Base-by-base conservation (phyloP, 768 basidiomycete genomes). In the Hemileccinum impolitum region DNA sequence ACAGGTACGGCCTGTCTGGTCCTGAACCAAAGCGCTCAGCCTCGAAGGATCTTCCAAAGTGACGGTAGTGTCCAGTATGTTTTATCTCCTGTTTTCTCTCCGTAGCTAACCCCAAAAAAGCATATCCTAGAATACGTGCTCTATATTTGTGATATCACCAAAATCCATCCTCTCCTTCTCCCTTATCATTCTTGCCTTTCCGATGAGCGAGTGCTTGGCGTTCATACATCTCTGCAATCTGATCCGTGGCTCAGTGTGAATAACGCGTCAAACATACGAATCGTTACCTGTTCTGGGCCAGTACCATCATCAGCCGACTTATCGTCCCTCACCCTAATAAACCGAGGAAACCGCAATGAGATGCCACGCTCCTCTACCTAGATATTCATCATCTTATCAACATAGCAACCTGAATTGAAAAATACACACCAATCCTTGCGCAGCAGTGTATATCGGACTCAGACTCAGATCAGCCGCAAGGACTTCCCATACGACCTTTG, bases 401-500 rank as follows among this genome's bases (percentile, higher is more conserved):
- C 28, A n/a, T 41, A 51, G n/a, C 31, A 23, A 21, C 14, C 45
- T 32, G 30, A 41, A 46, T 18, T 14, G 19, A 21, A 25, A 4
- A 15, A 25, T 32, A 74, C 85, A 53, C 60, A 93, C 93, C 73
- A 90, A 61, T 59, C 94, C 94, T 63, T 92, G 89, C 17, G 87
- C 94, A 4, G 94, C 94, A n/a, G 88, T 89, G 62, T 97, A 97
- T 45, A 97, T 78, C 8, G 96, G 96, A 70, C 94, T 97, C 71
- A 98, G 71, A 68, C 93, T 96, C 60, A 99, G 68, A 72, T 99
- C 96, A 7, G 96, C 96, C 3, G 95, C 90, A 61, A 98, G 78
- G 40, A 99, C 94, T 71, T 99, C 96, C 95, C 96, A 98, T 3
- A 99, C 92, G 17, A 96, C 72, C 71, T 89, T 90, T 17, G 96